Evolutionary conservation across 495 filamentous ascomycete species (phyloP), one percentile per base, ranked within the genome.

Genomic region (Aspergillus bridgeri): DNA sequence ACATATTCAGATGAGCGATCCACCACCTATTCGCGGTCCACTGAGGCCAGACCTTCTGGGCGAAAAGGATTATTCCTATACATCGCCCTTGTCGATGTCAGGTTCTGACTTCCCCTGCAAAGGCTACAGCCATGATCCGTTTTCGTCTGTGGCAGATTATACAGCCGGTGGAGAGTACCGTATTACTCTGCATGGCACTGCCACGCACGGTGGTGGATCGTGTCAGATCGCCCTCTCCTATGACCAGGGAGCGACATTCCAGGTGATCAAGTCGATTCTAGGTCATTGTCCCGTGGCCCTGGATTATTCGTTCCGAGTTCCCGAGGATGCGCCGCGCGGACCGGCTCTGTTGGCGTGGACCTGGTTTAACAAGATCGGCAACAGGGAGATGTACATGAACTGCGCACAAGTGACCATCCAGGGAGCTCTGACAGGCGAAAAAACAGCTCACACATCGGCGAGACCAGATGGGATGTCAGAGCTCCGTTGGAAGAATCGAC

Each of bases 381-480:
- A 92, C 75, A 83, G 90, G 19, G 92, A 97, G 70, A 91, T 95
- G 83, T 96, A 96, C 79, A 96, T 95, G 92, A 91, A 92, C 81
- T 97, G 92, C 59, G 89, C 87, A 4, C 82, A 88, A 18, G 79
- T 93, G 48, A 83, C 79, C 5, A 81, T 96, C 60, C 70, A 73
- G 0, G 83, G 81, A 49, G 59, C 65, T 27, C 25, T 27, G 4
- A 7, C 25, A 3, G 4, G 25, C 25, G 4, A 7, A 4, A 7
- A 27, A 27, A 4, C 25, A 4, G 3, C 7, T 7, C n/a, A n/a
- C n/a, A n/a, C n/a, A n/a, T n/a, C n/a, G n/a, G n/a, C n/a, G n/a
- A n/a, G n/a, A n/a, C n/a, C n/a, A n/a, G n/a, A n/a, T n/a, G n/a
- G n/a, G n/a, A n/a, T n/a, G n/a, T n/a, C n/a, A n/a, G n/a, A n/a